Evolutionary conservation across 2,329 filamentous ascomycete genomes (phyloP).

Genomic region (Xylariaceae sp.): DNA sequence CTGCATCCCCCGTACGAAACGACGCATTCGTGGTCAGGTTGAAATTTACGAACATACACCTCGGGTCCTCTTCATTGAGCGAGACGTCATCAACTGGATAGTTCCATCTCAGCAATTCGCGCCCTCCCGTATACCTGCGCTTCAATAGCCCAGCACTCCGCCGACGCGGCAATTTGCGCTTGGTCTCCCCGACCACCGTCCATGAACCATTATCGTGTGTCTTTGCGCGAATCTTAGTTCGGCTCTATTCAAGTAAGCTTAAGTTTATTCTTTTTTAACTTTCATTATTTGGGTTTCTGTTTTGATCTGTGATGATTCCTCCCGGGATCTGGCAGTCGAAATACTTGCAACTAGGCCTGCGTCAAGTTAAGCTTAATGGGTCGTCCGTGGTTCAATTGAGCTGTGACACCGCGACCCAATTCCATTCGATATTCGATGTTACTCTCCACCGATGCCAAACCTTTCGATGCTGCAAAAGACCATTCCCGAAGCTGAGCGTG

Average conservation of each 20-base stretch:
- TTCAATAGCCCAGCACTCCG: background rate
- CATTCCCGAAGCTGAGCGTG: background rate
- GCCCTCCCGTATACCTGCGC: background rate
- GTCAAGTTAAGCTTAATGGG: background rate
- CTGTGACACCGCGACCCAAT: background rate
- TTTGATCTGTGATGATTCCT: background rate
- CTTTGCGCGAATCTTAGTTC: background rate
- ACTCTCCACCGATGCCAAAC: background rate
- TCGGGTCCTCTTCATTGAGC: slow-evolving; percentile 26
- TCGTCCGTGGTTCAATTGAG: background rate
- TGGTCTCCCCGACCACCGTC: background rate
- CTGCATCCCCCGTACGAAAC: slow-evolving; percentile 13
- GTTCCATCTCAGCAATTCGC: slow-evolving; percentile 10
- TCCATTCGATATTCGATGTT: background rate
- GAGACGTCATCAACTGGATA: slow-evolving; percentile 23
- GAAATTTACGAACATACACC: slow-evolving; percentile 8
- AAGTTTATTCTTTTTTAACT: background rate
- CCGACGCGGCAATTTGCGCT: background rate
- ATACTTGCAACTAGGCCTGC: background rate
- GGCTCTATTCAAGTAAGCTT: background rate
- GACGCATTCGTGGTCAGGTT: slow-evolving; percentile 23
- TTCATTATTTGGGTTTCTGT: background rate
- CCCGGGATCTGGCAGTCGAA: background rate
- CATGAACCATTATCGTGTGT: background rate
- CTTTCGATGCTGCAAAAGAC: background rate